These are phyloP conservation scores for Solanum sejunctum DNA, from an alignment of 257 asterid species.

Conservation along the genomic window DNA sequence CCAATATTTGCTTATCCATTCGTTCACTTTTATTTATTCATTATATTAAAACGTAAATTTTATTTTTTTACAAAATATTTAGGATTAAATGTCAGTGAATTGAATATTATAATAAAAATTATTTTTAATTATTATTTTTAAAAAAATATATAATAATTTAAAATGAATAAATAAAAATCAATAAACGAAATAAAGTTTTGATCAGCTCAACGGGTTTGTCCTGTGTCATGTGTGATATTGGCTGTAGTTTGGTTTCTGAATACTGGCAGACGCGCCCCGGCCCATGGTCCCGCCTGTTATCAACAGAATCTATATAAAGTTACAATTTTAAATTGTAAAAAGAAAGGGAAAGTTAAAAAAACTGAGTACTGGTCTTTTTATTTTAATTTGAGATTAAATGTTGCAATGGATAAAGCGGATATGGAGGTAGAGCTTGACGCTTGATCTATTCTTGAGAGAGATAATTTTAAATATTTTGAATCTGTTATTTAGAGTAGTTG, in stretches of 20 bases:
- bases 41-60: not conserved
- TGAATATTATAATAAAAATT: not conserved
- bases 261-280: not conserved
- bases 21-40: not conserved
- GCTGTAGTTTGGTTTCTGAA: not conserved
- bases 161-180: not conserved
- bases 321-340: not conserved
- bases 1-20: not conserved
- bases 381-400: no score
- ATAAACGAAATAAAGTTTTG: not conserved
- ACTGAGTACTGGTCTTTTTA: not conserved
- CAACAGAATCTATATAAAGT: not conserved
- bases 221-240: not conserved
- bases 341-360: not conserved
- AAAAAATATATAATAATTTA: not conserved
- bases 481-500: no score
- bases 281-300: not conserved
- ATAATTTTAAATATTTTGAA: no score
- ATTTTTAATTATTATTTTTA: not conserved
- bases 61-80: not conserved
- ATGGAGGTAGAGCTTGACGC: no score
- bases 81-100: not conserved
- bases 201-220: constrained; percentile 2
- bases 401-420: no score
- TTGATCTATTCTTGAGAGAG: no score